phyloP scores from a whole-genome alignment of 768 basidiomycete genomes.

The Termitomyces sp. region DNA sequence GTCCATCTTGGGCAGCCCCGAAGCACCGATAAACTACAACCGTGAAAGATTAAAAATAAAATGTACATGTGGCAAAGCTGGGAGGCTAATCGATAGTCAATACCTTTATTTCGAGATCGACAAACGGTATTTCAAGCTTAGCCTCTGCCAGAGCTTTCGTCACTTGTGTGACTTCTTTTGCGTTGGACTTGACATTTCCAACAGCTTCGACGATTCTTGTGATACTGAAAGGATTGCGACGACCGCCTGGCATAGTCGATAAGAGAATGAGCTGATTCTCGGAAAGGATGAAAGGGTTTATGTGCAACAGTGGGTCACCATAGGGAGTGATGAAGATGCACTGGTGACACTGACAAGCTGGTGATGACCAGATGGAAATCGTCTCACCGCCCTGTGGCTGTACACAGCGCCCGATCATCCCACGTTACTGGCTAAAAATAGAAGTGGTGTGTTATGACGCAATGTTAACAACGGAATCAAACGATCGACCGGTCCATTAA shows the following conservation, averaged over 20 bases:
- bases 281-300: background rate
- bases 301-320: background rate
- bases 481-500: too few relatives aligned
- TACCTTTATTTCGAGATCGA: slow-evolving; percentile 58
- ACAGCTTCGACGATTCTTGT: slow-evolving; percentile 30
- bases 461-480: too few relatives aligned
- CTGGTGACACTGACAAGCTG: too few relatives aligned
- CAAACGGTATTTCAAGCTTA: slow-evolving; percentile 39
- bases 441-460: too few relatives aligned
- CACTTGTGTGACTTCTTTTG: slow-evolving; percentile 28
- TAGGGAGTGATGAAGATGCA: too few relatives aligned
- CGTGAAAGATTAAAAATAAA: background rate
- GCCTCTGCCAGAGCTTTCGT: slow-evolving; percentile 27
- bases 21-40: slow-evolving; percentile 65
- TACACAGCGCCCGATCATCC: too few relatives aligned
- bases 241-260: slow-evolving; percentile 21
- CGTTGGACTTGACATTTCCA: slow-evolving; percentile 26
- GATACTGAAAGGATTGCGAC: slow-evolving; percentile 32
- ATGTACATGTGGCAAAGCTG: background rate
- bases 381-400: background rate
- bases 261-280: too few relatives aligned
- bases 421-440: too few relatives aligned
- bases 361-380: background rate
- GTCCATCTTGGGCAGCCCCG: slow-evolving; percentile 67
- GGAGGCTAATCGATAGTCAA: slow-evolving; percentile 5